Evolutionary conservation across 129 eudicot species (phyloP).

Genomic region (Kitagawia praeruptora): DNA sequence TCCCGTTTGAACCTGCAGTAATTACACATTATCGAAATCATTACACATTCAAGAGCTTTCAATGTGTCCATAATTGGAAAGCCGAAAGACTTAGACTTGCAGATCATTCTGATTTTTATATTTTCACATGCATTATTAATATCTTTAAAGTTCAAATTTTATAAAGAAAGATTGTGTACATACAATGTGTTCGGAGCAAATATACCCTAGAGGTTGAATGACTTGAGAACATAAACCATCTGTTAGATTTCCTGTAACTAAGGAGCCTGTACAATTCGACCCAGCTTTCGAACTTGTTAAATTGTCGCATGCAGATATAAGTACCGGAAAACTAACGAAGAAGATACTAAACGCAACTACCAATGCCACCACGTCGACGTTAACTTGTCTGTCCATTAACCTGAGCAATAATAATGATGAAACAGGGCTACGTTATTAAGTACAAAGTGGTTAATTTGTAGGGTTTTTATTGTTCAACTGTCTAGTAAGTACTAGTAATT

Average conservation of each 20-base stretch:
- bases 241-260: neutral
- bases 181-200: conserved; percentile 1
- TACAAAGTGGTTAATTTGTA: neutral
- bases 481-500: neutral
- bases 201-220: neutral
- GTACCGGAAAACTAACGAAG: neutral
- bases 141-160: too few species aligned
- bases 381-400: neutral
- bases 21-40: neutral
- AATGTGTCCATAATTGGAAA: too few species aligned
- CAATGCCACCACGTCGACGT: neutral
- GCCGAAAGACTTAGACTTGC: too few species aligned
- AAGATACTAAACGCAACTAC: neutral
- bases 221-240: neutral
- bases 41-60: neutral
- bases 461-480: neutral
- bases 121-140: too few species aligned
- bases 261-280: neutral
- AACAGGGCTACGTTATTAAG: neutral
- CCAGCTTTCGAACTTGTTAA: neutral
- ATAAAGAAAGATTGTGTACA: neutral
- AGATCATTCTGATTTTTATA: too few species aligned
- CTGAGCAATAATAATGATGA: neutral
- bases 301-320: neutral
- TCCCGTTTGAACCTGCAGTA: neutral